Percentiles rank a stretch among this genome's conserved stretches.
These are phyloP conservation scores for Otatea glauca DNA, from an alignment of 176 grass and related monocot species.

Conservation along the genomic window DNA sequence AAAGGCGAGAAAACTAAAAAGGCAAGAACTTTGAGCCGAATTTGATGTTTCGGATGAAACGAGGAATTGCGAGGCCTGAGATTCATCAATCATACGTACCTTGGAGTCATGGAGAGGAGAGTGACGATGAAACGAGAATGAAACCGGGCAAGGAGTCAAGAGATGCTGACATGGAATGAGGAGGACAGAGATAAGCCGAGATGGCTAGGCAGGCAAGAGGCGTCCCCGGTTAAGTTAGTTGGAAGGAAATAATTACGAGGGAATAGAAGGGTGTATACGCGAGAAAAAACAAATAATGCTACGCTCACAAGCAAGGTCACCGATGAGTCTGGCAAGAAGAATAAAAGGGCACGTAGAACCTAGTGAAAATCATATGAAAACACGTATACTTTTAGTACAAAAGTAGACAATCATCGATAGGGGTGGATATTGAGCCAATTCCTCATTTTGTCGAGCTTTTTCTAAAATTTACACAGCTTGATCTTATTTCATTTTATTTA, in stretches of 20 bases:
- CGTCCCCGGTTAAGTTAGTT: constrained; percentile 45
- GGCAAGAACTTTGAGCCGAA: constrained; percentile 1
- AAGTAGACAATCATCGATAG: too few relatives aligned
- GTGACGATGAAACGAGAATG: constrained; percentile 1
- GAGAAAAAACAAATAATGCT: not conserved
- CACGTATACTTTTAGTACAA: too few relatives aligned
- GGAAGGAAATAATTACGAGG: constrained; percentile 7
- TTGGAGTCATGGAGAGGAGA: constrained; percentile 25
- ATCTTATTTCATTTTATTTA: too few relatives aligned
- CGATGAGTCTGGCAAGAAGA: not conserved
- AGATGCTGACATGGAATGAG: constrained; percentile 17
- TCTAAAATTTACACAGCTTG: too few relatives aligned
- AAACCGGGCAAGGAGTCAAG: constrained; percentile 31
- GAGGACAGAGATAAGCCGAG: not conserved
- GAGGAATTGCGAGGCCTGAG: not conserved
- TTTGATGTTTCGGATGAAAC: not conserved
- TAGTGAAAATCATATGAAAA: too few relatives aligned
- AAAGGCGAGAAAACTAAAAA: not conserved
- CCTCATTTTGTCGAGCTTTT: too few relatives aligned
- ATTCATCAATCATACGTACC: not conserved
- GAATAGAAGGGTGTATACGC: not conserved
- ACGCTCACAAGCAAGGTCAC: not conserved
- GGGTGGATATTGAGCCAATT: too few relatives aligned
- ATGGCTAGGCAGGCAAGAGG: not conserved
- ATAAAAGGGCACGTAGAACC: too few relatives aligned